Base-by-base conservation (phyloP, 495 filamentous ascomycete genomes). In the Penicillium herquei region DNA sequence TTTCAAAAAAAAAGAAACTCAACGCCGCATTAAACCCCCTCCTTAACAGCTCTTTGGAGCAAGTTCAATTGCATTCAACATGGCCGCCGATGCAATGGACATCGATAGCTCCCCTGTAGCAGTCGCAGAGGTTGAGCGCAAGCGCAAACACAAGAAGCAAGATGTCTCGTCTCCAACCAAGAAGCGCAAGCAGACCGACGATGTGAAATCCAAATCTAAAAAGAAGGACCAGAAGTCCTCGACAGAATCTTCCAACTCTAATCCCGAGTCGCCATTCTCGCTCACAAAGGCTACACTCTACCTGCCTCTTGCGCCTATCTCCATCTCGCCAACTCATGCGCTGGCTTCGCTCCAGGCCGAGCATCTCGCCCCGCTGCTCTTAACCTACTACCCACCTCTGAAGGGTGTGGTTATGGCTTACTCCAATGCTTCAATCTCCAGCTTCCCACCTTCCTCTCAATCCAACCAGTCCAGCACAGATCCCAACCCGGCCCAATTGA, bases 341-440 rank as follows among this genome's bases (percentile, higher is more conserved):
- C 69, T 86, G 47, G 78, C 84, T 59, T 85, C 84, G 35, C 68
- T 89, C 26, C 82, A 86, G 57, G 85, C 86, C 39, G 87, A 90
- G 63, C 86, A 91, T 65, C 79, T 92, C 40, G 88, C 89, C 14
- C 88, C 89, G 12, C 76, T 90, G 14, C 77, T 93, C 31, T 80
- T 93, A 37, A 85, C 80, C 30, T 93, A 90, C 72, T 90, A 84
- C 59, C 80, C 88, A 8, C 87, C 87, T 3, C 73, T 91, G 50
- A 71, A 79, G 32, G 89, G 87, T 37, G 80, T 91, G 12, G 66
- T 93, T 7, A 76, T 93, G 62, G 85, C 87, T 10, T 92, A 89
- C 73, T 75, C 68, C 53, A 84, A 92, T 64, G 70, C 75, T 16
- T 72, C 72, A 2, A 78, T 81, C 33, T 75, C 78, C 6, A 75